Evolutionary conservation across 2,329 filamentous ascomycete species (phyloP).

Genomic region (Bipolaris zeicola): DNA sequence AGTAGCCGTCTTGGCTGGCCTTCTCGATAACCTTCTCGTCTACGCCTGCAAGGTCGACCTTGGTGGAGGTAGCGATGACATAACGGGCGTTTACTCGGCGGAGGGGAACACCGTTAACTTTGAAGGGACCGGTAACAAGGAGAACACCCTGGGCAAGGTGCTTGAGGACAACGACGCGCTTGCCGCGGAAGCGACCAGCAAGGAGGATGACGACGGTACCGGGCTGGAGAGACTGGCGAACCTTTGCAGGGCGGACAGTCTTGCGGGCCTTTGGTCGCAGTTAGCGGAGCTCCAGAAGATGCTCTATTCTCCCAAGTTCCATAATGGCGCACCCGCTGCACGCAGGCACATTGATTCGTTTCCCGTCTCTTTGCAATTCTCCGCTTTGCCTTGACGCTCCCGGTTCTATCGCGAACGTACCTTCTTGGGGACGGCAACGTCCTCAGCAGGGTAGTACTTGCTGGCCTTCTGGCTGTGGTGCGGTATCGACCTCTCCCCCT

Average conservation of each 20-base stretch:
- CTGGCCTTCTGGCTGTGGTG: slow-evolving; percentile 87
- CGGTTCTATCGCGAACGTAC: slow-evolving; percentile 65
- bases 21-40: slow-evolving; percentile 76
- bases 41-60: slow-evolving; percentile 82
- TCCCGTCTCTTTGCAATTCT: slow-evolving; percentile 13
- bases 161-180: slow-evolving; percentile 99
- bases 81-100: slow-evolving; percentile 91
- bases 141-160: slow-evolving; percentile 96
- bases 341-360: slow-evolving; percentile 6
- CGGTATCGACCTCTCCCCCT: slow-evolving; percentile 91
- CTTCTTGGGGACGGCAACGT: slow-evolving; percentile 88
- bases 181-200: slow-evolving; percentile 98
- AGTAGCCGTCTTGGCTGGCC: slow-evolving; percentile 84
- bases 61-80: slow-evolving; percentile 88
- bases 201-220: slow-evolving; percentile 98
- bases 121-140: slow-evolving; percentile 99
- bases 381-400: slow-evolving; percentile 20
- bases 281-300: slow-evolving; percentile 33
- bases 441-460: slow-evolving; percentile 99
- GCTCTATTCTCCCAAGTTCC: slow-evolving; percentile 1
- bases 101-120: slow-evolving; percentile 99
- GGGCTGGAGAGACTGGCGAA: slow-evolving; percentile 87
- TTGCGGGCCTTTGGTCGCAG: slow-evolving; percentile 78
- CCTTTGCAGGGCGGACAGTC: slow-evolving; percentile 83
- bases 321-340: slow-evolving; percentile 9